Conservation (phyloP, 2,329 filamentous ascomycete species). For the Coniella vitis region DNA sequence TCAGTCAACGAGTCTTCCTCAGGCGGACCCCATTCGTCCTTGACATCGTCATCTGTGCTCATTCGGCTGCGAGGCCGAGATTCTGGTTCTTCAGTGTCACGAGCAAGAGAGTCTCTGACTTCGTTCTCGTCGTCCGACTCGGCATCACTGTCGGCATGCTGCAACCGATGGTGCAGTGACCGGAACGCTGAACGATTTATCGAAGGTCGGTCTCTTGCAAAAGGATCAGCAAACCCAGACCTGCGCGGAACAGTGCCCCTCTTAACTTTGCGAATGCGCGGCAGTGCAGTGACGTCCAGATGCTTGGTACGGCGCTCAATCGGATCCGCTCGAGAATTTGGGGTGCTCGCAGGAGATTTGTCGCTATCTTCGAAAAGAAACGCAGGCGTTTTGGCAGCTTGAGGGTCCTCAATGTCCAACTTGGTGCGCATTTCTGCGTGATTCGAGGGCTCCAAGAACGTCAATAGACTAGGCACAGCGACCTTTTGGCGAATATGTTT, state of each 20-base stretch:
- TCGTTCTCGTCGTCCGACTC: constrained; percentile 80
- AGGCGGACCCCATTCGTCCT: constrained; percentile 43
- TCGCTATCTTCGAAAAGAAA: constrained; percentile 55
- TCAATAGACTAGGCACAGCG: constrained; percentile 71
- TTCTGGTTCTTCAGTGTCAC: constrained; percentile 80
- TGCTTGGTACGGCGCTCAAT: constrained; percentile 54
- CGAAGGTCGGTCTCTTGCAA: constrained; percentile 56
- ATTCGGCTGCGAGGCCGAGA: constrained; percentile 73
- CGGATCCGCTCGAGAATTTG: constrained; percentile 55
- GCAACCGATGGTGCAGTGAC: constrained; percentile 73
- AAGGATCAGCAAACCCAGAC: constrained; percentile 60
- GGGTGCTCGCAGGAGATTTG: constrained; percentile 56
- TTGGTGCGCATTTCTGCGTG: constrained; percentile 74
- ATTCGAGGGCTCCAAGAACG: constrained; percentile 75
- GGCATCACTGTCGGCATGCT: constrained; percentile 64
- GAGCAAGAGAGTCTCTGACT: constrained; percentile 51
- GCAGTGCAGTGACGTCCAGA: constrained; percentile 57
- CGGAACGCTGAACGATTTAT: constrained; percentile 57
- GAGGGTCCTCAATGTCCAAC: constrained; percentile 67
- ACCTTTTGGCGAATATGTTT: constrained; percentile 84
- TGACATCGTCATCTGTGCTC: constrained; percentile 53
- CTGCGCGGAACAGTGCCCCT: constrained; percentile 51
- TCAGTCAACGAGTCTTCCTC: constrained; percentile 67
- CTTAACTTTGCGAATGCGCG: constrained; percentile 68
- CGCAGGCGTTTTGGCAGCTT: constrained; percentile 45